These are phyloP conservation scores for Penicillium pancosmium DNA, from an alignment of 495 filamentous ascomycete genomes.

Conservation along the genomic window DNA sequence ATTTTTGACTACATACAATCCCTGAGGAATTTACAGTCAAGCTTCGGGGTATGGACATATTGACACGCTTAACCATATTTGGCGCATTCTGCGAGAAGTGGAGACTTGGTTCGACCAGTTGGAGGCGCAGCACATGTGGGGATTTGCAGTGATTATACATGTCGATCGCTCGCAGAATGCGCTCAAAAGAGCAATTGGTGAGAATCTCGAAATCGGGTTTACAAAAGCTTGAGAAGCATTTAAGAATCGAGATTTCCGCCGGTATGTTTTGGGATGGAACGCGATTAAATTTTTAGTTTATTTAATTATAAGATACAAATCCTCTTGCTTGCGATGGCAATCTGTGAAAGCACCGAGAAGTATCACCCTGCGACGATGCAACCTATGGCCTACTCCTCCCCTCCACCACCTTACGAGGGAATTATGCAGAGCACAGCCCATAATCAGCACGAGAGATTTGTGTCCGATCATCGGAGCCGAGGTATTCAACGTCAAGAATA, in stretches of 20 bases:
- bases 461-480: background rate
- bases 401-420: background rate
- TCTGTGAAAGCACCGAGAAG: background rate
- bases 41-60: background rate
- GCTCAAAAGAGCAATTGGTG: conserved; percentile 3
- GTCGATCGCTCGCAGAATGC: conserved; percentile 4
- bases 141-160: background rate
- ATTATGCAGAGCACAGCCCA: background rate
- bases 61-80: background rate
- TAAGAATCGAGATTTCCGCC: background rate
- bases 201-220: background rate
- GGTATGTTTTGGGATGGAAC: no score
- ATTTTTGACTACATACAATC: background rate
- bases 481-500: background rate
- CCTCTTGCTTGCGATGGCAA: background rate
- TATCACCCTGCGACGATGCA: background rate
- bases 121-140: background rate
- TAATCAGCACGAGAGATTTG: background rate
- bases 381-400: background rate
- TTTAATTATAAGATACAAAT: background rate
- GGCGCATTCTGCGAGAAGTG: conserved; percentile 6
- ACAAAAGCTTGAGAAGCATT: background rate
- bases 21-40: background rate
- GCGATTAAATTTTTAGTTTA: no score
- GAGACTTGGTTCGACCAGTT: background rate